Percentiles rank a stretch among this genome's conserved stretches.
Conservation (phyloP, 2,329 filamentous ascomycete species). For the Xylaria sp. region DNA sequence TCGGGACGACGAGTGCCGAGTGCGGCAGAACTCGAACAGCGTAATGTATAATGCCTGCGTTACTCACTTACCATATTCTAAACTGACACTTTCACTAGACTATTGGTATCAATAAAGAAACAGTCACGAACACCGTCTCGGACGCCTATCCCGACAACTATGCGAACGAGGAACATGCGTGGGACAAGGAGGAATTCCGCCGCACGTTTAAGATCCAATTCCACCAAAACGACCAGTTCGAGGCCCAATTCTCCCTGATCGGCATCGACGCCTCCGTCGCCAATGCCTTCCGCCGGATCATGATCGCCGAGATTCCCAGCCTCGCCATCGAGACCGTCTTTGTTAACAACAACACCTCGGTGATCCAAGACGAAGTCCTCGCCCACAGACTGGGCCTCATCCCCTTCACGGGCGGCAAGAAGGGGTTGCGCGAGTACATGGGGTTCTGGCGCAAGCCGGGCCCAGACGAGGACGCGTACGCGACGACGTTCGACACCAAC, state of each 20-base stretch:
- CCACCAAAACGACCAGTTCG: slow-evolving; percentile 80
- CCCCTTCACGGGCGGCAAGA: slow-evolving; percentile 81
- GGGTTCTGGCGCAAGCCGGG: slow-evolving; percentile 80
- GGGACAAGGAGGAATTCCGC: slow-evolving; percentile 78
- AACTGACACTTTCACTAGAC: slow-evolving; percentile 63
- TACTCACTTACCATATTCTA: background rate
- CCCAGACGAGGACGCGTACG: slow-evolving; percentile 68
- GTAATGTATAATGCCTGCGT: slow-evolving; percentile 41
- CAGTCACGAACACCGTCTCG: slow-evolving; percentile 86
- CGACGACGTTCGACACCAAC: slow-evolving; percentile 80
- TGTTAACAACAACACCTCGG: slow-evolving; percentile 95
- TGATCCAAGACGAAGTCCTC: slow-evolving; percentile 97
- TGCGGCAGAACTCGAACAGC: slow-evolving; percentile 44
- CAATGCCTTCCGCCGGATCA: slow-evolving; percentile 96
- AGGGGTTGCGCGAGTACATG: slow-evolving; percentile 80
- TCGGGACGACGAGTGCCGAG: slow-evolving; percentile 39
- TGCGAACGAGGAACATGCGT: slow-evolving; percentile 86
- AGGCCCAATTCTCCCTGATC: slow-evolving; percentile 89
- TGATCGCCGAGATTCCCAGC: slow-evolving; percentile 93
- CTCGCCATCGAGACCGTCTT: slow-evolving; percentile 94
- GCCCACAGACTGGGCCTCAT: slow-evolving; percentile 90
- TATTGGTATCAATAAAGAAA: slow-evolving; percentile 88
- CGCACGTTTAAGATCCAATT: slow-evolving; percentile 79
- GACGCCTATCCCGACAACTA: slow-evolving; percentile 94
- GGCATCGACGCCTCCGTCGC: slow-evolving; percentile 92